Conservation (phyloP, 2,329 filamentous ascomycete genomes). For the Epichloe hybrida region DNA sequence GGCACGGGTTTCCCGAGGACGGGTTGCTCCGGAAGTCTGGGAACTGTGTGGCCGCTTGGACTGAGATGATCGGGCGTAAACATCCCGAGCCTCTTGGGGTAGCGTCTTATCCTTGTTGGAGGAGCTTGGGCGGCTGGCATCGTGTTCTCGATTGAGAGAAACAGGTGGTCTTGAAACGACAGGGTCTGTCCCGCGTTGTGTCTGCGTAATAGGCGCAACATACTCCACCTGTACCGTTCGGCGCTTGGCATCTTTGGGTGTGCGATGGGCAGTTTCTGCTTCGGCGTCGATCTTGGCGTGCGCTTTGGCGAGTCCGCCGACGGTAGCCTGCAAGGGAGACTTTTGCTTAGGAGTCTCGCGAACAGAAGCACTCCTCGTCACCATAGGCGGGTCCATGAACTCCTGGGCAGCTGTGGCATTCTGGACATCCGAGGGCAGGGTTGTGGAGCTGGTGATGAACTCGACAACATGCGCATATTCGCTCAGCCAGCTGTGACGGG, state of each 20-base stretch:
- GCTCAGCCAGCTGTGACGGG: constrained; percentile 93
- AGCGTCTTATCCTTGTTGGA: constrained; percentile 42
- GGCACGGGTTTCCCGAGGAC: constrained; percentile 23
- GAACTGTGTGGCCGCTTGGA: constrained; percentile 33
- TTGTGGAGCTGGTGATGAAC: constrained; percentile 93
- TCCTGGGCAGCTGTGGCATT: constrained; percentile 58
- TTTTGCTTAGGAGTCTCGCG: constrained; percentile 69
- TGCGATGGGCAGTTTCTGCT: constrained; percentile 40
- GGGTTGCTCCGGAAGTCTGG: constrained; percentile 22
- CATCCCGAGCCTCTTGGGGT: constrained; percentile 42
- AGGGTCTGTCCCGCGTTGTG: constrained; percentile 48
- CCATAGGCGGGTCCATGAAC: constrained; percentile 40
- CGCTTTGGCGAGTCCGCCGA: constrained; percentile 56
- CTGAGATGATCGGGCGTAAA: constrained; percentile 23
- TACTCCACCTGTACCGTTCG: constrained; percentile 97
- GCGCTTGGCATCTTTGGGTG: constrained; percentile 77
- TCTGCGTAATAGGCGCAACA: constrained; percentile 80
- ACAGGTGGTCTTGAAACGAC: constrained; percentile 14
- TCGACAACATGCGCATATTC: constrained; percentile 95
- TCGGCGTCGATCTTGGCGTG: constrained; percentile 61
- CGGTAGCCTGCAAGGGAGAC: constrained; percentile 29
- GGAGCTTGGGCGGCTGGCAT: constrained; percentile 14
- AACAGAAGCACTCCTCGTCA: constrained; percentile 84
- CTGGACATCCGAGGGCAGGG: constrained; percentile 71
- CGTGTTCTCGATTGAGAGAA: constrained; percentile 29